Conservation (phyloP, 148 eudicot genomes). For the Amaranthus palmeri region DNA sequence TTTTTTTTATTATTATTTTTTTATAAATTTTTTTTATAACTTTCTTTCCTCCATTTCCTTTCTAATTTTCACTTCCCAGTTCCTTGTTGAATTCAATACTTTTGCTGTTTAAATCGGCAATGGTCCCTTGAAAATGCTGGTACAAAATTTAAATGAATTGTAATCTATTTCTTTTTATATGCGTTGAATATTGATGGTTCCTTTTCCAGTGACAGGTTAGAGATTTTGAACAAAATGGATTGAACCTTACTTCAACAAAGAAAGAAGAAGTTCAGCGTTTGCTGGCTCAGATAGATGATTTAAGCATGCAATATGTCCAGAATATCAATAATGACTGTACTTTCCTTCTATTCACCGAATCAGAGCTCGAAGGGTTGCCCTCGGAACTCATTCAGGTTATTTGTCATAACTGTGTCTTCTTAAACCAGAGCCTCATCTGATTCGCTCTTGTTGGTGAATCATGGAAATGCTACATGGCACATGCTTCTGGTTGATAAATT, state of each 20-base stretch:
- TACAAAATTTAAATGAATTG: background rate
- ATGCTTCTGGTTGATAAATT: background rate
- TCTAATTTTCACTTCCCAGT: no score
- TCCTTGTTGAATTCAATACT: no score
- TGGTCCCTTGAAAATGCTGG: background rate
- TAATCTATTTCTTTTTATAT: background rate
- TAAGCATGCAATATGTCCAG: slow-evolving; percentile 63
- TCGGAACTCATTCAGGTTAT: slow-evolving; percentile 71
- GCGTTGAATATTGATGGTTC: slow-evolving; percentile 33
- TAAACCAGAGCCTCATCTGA: background rate
- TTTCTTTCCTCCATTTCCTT: background rate
- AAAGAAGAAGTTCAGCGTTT: slow-evolving; percentile 77
- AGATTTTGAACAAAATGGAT: slow-evolving; percentile 86
- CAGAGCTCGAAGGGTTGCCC: slow-evolving; percentile 84
- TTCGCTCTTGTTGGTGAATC: slow-evolving; percentile 1
- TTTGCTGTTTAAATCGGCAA: background rate
- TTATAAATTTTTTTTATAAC: background rate
- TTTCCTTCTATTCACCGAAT: slow-evolving; percentile 53
- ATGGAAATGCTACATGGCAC: background rate
- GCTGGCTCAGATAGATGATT: slow-evolving; percentile 67
- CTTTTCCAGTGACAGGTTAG: slow-evolving; percentile 79
- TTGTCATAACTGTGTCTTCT: slow-evolving; percentile 8
- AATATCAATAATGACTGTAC: slow-evolving; percentile 67
- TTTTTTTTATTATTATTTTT: no score
- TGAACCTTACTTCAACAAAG: slow-evolving; percentile 71